phyloP scores from a whole-genome alignment of 2,329 filamentous ascomycete species.

The Aureobasidium sp. region DNA sequence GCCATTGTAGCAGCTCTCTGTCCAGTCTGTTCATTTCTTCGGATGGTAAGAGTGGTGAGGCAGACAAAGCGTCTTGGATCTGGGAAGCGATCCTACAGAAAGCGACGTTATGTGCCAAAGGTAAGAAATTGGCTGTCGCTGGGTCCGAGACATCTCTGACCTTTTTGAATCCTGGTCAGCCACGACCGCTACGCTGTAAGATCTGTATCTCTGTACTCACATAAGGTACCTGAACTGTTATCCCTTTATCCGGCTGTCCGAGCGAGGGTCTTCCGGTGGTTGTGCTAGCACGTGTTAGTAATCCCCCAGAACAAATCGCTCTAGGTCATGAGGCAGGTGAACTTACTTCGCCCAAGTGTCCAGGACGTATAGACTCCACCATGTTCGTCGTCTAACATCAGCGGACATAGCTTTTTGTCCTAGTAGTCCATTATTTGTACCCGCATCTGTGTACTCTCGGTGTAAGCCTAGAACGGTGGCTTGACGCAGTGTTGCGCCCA shows the following conservation, averaged over 20 bases:
- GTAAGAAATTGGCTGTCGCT: conserved; percentile 59
- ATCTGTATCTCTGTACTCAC: conserved; percentile 8
- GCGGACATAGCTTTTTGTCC: conserved; percentile 44
- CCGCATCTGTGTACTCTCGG: conserved; percentile 24
- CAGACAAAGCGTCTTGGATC: conserved; percentile 68
- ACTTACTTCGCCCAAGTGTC: conserved; percentile 56
- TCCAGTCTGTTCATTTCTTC: conserved; percentile 62
- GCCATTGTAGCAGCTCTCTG: conserved; percentile 63
- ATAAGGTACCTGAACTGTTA: conserved; percentile 58
- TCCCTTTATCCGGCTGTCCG: conserved; percentile 59
- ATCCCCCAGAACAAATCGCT: not conserved
- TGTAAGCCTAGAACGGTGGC: conserved; percentile 28
- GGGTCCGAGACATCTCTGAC: conserved; percentile 32
- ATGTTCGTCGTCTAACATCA: conserved; percentile 60
- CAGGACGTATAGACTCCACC: conserved; percentile 68
- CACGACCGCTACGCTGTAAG: not conserved
- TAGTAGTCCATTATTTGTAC: conserved; percentile 28
- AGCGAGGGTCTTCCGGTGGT: conserved; percentile 65
- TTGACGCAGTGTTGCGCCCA: conserved; percentile 29
- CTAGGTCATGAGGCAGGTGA: not conserved
- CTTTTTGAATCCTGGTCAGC: not conserved
- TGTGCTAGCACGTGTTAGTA: conserved; percentile 37
- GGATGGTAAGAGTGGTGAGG: conserved; percentile 58
- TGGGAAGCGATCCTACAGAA: conserved; percentile 74
- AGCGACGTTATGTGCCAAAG: conserved; percentile 66